Base-by-base conservation (phyloP, 1,139 yeast genomes). In the Sugiyamaella pinicola region DNA sequence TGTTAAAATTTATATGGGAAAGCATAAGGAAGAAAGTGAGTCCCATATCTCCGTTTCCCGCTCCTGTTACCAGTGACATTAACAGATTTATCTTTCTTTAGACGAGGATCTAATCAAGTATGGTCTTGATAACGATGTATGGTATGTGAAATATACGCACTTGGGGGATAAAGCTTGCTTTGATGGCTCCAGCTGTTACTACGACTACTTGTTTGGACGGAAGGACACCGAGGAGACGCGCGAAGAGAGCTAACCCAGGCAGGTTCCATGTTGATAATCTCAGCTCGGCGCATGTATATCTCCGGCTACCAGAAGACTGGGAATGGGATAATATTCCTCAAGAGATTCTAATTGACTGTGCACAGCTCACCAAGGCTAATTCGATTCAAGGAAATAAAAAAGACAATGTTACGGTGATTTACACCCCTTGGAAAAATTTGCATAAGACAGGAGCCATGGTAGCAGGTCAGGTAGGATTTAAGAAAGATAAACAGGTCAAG, bases 261-360 rank as follows among this genome's bases (percentile, higher is more conserved):
- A 46, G 65, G 75, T 87, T 88, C 64, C 96, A 87, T 67, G 91
- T 85, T 7, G 95, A 87, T 62, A 85, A 85, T 61, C 75, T 83
- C 51, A 84, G 91, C 9, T 84, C 91, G 41, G 95, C 95, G 0
- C 96, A 88, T 66, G 77, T 88, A n/a, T 88, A 88, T 62, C 69
- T 87, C 29, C 80, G 88, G 52, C 69, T 85, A 33, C 69, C 73
- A 1, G 69, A 70, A 2, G 80, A 76, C 38, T 67, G 74, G 59
- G 51, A 60, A 3, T 66, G 78, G 72, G 81, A 79, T 28, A 67
- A 69, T 41, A 74, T 87, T 2, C 82, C 86, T 1, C 73, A 75
- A 31, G 76, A 70, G 4, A 71, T 86, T 2, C 64, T 86, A 18
- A 70, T 60, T 17, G 90, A 84, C 60, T 77, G 90, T 52, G 86